Evolutionary conservation across 495 filamentous ascomycete species (phyloP).

Genomic region (Apiosordaria backusii): DNA sequence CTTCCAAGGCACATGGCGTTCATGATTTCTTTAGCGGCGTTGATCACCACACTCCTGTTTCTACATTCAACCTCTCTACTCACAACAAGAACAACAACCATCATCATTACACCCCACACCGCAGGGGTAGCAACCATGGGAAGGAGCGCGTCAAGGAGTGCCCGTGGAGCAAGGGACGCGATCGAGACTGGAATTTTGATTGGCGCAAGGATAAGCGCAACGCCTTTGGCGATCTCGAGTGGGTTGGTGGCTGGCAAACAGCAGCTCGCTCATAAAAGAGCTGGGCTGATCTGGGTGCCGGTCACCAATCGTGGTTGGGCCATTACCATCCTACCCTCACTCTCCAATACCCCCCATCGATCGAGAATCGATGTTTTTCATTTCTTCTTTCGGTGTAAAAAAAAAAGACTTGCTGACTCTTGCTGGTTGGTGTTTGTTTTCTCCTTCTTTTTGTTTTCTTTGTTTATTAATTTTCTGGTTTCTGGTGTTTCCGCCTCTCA

Average conservation of each 20-base stretch:
- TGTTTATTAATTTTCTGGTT: constrained; percentile 3
- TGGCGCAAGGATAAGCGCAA: constrained; percentile 68
- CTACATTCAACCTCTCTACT: constrained; percentile 28
- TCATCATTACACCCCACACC: constrained; percentile 15
- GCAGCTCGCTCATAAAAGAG: constrained; percentile 45
- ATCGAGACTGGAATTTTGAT: constrained; percentile 49
- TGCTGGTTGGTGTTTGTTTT: constrained; percentile 25
- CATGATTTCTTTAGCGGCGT: constrained; percentile 31
- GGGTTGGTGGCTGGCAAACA: constrained; percentile 79
- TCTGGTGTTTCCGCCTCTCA: background rate
- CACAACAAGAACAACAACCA: constrained; percentile 20
- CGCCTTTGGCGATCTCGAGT: constrained; percentile 73
- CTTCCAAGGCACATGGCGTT: constrained; percentile 34
- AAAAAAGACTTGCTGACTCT: constrained; percentile 29
- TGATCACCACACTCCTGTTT: constrained; percentile 25
- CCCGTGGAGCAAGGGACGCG: constrained; percentile 47
- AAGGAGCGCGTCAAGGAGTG: constrained; percentile 47
- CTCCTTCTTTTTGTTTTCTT: constrained; percentile 23
- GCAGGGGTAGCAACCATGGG: constrained; percentile 29
- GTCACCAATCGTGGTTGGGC: constrained; percentile 55
- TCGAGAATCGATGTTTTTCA: constrained; percentile 14
- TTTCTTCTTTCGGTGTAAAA: constrained; percentile 19
- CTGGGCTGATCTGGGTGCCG: constrained; percentile 29
- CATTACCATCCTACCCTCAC: constrained; percentile 25
- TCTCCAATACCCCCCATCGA: constrained; percentile 17